Base-by-base conservation (phyloP, 352 stramenopile genomes). In the Globisporangium alternatum region DNA sequence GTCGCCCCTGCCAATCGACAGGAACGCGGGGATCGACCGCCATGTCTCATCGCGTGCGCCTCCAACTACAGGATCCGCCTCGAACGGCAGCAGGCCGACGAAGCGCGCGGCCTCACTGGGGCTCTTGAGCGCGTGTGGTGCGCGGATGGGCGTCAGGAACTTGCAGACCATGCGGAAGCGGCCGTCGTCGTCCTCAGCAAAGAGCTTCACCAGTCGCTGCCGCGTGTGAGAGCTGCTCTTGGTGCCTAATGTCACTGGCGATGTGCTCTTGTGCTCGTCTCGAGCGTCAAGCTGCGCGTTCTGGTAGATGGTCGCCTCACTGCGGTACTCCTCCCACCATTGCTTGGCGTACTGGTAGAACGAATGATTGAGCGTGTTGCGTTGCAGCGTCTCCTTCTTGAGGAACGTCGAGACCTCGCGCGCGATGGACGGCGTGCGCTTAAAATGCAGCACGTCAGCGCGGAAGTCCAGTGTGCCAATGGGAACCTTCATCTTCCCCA, bases 131-230 rank as follows among this genome's bases (percentile, higher is more conserved):
- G 84, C 74, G 0, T 62, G 48, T 0, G 78, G 78, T 15, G 59
- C 70, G 21, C 77, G 88, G 4, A 96, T 22, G 1, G 80, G 76
- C 2, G 64, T 64, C n/a, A 98, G 31, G 57, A 93, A 97, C 31
- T 89, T 90, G 68, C 86, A 97, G 3, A 96, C 82, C 77, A 92
- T 88, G 19, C 83, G 81, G 69, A 96, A 90, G 0, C 77, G 71
- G 10, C 90, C 89, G 65, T 88, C 80, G 59, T 97, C 90, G 65
- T 98, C 92, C 66, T 96, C 85, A 3, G 82, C 83, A 67, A 96
- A 95, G 43, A 96, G 74, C 39, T 93, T 93, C 4, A 95, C 79
- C 5, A 90, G 68, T 37, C 86, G 80, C 22, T 75, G 65, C 4
- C 66, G 58, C 9, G 51, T 45, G 15, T 56, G 10, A 69, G 53